These are phyloP conservation scores for Didymella keratinophila DNA, from an alignment of 2,329 filamentous ascomycete genomes.

Conservation along the genomic window DNA sequence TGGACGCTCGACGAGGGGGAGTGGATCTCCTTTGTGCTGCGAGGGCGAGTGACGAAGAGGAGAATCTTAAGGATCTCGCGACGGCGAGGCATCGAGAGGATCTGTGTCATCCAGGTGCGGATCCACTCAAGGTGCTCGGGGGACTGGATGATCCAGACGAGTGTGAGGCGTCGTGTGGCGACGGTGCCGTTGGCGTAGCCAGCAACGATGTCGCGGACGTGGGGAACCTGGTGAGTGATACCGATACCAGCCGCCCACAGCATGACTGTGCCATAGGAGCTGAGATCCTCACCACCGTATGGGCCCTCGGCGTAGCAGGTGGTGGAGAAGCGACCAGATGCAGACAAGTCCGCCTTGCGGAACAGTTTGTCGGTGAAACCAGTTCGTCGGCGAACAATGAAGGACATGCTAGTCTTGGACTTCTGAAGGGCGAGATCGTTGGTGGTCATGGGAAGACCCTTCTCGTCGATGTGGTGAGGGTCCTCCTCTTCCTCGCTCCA, in stretches of 20 bases:
- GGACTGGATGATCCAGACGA: slow-evolving; percentile 93
- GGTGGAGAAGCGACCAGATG: slow-evolving; percentile 65
- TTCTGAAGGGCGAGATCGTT: slow-evolving; percentile 59
- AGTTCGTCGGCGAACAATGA: slow-evolving; percentile 85
- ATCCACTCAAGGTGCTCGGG: slow-evolving; percentile 93
- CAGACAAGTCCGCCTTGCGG: slow-evolving; percentile 67
- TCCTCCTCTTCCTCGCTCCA: slow-evolving; percentile 73
- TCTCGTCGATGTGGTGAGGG: slow-evolving; percentile 52
- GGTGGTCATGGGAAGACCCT: slow-evolving; percentile 57
- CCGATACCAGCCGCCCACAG: slow-evolving; percentile 93
- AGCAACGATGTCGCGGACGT: slow-evolving; percentile 72
- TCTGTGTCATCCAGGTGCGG: slow-evolving; percentile 86
- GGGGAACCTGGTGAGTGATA: slow-evolving; percentile 93
- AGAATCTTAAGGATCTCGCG: slow-evolving; percentile 85
- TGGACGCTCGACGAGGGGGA: slow-evolving; percentile 81
- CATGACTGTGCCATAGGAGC: slow-evolving; percentile 90
- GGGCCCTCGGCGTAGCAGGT: slow-evolving; percentile 86
- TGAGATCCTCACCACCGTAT: slow-evolving; percentile 81
- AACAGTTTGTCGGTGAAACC: slow-evolving; percentile 87
- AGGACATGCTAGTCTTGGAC: slow-evolving; percentile 70
- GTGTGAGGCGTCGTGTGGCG: slow-evolving; percentile 79
- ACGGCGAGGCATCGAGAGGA: slow-evolving; percentile 80
- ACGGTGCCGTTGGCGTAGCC: slow-evolving; percentile 72
- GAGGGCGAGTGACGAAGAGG: slow-evolving; percentile 88
- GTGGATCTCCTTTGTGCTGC: slow-evolving; percentile 80